Evolutionary conservation across 176 grass and related monocot species (phyloP).

Genomic region (Cocos nucifera): DNA sequence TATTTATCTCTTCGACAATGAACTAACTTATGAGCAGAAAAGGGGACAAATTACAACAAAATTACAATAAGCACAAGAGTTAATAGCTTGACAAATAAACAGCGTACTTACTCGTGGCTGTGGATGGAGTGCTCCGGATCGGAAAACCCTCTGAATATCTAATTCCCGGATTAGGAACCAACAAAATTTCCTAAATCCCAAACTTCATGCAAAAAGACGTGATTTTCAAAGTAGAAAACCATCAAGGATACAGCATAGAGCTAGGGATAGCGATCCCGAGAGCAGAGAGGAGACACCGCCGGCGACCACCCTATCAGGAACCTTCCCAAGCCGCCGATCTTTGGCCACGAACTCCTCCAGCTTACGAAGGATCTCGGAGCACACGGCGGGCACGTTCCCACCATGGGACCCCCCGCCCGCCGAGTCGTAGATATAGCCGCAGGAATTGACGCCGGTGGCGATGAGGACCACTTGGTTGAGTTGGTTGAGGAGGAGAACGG

Average conservation of each 20-base stretch:
- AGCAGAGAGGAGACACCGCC: constrained; percentile 37
- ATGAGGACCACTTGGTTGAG: constrained; percentile 74
- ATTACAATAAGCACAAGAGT: too few relatives aligned
- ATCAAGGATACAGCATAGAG: constrained; percentile 91
- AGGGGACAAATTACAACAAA: too few relatives aligned
- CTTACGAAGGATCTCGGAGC: constrained; percentile 42
- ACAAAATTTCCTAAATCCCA: constrained; percentile 23
- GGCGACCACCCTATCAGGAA: constrained; percentile 12
- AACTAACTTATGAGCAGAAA: too few relatives aligned
- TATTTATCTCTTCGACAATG: too few relatives aligned
- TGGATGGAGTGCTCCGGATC: constrained; percentile 65
- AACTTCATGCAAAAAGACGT: not conserved
- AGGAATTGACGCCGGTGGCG: constrained; percentile 58
- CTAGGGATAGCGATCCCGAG: constrained; percentile 78
- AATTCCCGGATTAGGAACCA: constrained; percentile 19
- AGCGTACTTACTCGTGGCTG: constrained; percentile 62
- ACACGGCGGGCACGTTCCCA: constrained; percentile 29
- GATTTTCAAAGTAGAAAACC: too few relatives aligned
- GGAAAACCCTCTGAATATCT: constrained; percentile 95
- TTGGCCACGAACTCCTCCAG: constrained; percentile 56
- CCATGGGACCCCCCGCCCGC: constrained; percentile 17
- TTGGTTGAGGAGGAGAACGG: constrained; percentile 71
- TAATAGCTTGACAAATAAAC: not conserved
- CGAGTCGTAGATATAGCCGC: constrained; percentile 72
- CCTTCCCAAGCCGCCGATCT: constrained; percentile 29